Percentiles rank a stretch among this genome's conserved stretches.
Conservation (phyloP, 345 rosid genomes). For the Sisymbrium irio region DNA sequence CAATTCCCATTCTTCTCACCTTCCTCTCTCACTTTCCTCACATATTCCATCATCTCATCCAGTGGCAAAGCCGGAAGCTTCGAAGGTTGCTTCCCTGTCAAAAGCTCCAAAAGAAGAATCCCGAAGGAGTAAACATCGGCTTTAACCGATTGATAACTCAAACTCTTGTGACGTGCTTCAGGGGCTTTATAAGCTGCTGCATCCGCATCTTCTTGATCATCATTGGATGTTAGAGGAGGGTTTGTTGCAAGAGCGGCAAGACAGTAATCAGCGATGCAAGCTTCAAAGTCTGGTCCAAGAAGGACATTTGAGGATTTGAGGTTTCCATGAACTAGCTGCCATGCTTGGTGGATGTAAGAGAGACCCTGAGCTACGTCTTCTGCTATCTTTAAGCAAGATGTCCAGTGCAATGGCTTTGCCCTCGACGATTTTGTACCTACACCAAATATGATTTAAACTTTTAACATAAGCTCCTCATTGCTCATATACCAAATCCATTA, state of each 20-base stretch:
- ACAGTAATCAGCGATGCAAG: conserved; percentile 76
- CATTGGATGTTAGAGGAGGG: conserved; percentile 18
- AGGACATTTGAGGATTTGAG: conserved; percentile 83
- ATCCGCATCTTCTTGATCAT: conserved; percentile 37
- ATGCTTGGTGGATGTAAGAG: conserved; percentile 91
- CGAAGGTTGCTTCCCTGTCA: conserved; percentile 72
- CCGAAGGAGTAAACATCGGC: conserved; percentile 81
- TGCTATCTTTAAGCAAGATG: conserved; percentile 85
- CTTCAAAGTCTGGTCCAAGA: conserved; percentile 90
- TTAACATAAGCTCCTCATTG: not conserved
- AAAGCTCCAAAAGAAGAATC: conserved; percentile 68
- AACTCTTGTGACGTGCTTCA: conserved; percentile 49
- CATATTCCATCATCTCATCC: conserved; percentile 54
- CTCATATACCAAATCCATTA: not conserved
- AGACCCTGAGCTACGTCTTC: conserved; percentile 97
- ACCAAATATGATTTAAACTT: not conserved
- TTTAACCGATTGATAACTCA: conserved; percentile 39
- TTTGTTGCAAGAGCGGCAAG: conserved; percentile 46
- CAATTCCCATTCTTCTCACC: conserved; percentile 37
- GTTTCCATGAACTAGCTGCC: conserved; percentile 90
- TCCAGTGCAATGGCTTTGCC: conserved; percentile 93
- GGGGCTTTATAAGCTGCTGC: conserved; percentile 56
- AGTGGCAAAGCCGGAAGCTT: conserved; percentile 45
- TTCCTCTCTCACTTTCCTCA: conserved; percentile 57
- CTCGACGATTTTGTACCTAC: conserved; percentile 79